Evolutionary conservation across 495 filamentous ascomycete species (phyloP), one percentile per base, ranked within the genome.

Genomic region (Trichoderma gamsii): DNA sequence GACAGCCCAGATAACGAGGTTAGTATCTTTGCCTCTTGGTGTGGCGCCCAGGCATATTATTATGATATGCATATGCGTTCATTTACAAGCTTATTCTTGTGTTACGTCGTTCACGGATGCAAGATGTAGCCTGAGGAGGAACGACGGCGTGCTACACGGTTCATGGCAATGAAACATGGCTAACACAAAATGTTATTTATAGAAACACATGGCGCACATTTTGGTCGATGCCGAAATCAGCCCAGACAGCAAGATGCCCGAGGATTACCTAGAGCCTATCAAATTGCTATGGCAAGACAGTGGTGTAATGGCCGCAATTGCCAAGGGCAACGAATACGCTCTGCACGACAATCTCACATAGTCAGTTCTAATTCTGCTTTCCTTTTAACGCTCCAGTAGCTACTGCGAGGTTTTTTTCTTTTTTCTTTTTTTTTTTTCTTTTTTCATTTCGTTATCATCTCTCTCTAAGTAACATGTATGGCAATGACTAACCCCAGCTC

Each of bases 271-370:
- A 67, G 77, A 86, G 76, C 92, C 96, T 5, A 90, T 97, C 82
- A 89, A 89, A 73, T 84, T 83, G 43, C 85, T 98, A 69, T 99
- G 95, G 95, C 79, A 78, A 16, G 95, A 99, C 76, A 74, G 73
- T 44, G 93, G 93, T 35, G 90, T 99, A 13, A 92, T 92, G 77
- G 84, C 89, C 72, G 92, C 91, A 46, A 92, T 98, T 70, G 84
- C 86, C 67, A 90, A 93, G 72, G 95, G 94, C 66, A 94, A 97
- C 75, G 96, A 98, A 79, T 99, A 93, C 78, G 94, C 95, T 46
- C 85, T 99, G 44, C 92, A 98, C 75, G 95, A 99, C 76, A 97
- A 97, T 70, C 78, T 97, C 71, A 86, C 86, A 77, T 99, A 97
- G 95, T 99, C 81, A 79, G 92, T 81, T 23, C 18, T 8, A 32